Conservation (phyloP, 148 eudicot genomes). For the Polygonum aviculare region DNA sequence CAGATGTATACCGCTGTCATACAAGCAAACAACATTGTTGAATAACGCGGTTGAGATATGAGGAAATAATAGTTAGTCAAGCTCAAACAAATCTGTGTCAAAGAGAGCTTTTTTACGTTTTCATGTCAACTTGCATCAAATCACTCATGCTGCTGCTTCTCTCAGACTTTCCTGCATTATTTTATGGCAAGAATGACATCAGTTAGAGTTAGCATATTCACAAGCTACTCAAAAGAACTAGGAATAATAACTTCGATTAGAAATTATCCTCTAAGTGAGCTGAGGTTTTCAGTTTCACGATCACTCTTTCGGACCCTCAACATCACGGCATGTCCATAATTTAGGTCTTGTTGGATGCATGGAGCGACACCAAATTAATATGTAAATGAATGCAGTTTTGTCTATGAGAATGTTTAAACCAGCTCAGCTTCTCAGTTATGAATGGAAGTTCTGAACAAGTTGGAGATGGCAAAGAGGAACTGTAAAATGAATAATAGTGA, state of each 20-base stretch:
- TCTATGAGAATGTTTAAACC: no score
- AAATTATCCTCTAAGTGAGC: background rate
- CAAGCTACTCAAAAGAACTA: background rate
- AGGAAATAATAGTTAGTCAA: background rate
- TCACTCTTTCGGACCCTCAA: no score
- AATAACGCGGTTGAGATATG: background rate
- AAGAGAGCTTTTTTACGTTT: background rate
- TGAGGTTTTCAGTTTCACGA: background rate
- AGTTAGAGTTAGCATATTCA: background rate
- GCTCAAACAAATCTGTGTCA: background rate
- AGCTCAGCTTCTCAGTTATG: no score
- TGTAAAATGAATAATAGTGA: background rate
- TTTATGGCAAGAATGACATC: background rate
- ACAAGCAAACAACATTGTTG: background rate
- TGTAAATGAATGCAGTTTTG: no score
- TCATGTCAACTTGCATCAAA: constrained; percentile 3
- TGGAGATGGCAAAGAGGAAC: background rate
- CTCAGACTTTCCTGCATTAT: constrained; percentile 5
- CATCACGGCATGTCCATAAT: no score
- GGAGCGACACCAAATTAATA: no score
- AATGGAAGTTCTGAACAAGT: background rate
- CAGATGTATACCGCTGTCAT: constrained; percentile 8
- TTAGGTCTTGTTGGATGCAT: no score
- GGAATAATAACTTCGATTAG: background rate
- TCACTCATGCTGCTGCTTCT: constrained; percentile 10